A percentile compares a stretch with the other conserved stretches of the same genome.
These are phyloP conservation scores for Xylaria sp. DNA, from an alignment of 2,329 filamentous ascomycete genomes.

Conservation along the genomic window DNA sequence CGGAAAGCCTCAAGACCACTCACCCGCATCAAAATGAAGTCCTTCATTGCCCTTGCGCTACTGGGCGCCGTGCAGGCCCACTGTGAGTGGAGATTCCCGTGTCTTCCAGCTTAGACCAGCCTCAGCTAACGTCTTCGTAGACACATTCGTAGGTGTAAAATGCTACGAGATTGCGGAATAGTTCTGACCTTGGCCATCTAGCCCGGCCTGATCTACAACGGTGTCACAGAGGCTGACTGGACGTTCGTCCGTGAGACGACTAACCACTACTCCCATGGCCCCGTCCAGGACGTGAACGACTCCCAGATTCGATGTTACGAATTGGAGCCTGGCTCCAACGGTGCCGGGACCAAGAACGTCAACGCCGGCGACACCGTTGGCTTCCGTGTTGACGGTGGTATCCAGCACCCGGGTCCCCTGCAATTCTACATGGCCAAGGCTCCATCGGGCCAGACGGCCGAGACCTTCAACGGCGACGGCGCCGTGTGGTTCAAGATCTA, in stretches of 20 bases:
- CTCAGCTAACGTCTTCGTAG: slow-evolving; percentile 36
- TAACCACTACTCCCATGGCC: slow-evolving; percentile 51
- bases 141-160: slow-evolving; percentile 41
- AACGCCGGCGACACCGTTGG: slow-evolving; percentile 50
- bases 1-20: neutral
- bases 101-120: neutral
- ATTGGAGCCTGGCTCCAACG: slow-evolving; percentile 42
- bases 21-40: slow-evolving; percentile 39
- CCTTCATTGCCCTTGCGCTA: slow-evolving; percentile 36
- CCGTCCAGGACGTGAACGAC: slow-evolving; percentile 48
- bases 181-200: slow-evolving; percentile 17
- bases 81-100: slow-evolving; percentile 35
- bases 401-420: slow-evolving; percentile 46
- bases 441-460: slow-evolving; percentile 41
- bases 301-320: slow-evolving; percentile 52
- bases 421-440: slow-evolving; percentile 48
- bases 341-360: slow-evolving; percentile 48
- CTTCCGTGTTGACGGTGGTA: slow-evolving; percentile 49
- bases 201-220: slow-evolving; percentile 43
- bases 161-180: neutral
- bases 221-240: slow-evolving; percentile 47
- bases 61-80: slow-evolving; percentile 42
- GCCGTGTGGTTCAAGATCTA: slow-evolving; percentile 49
- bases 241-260: slow-evolving; percentile 51
- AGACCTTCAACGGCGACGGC: slow-evolving; percentile 43